These are phyloP conservation scores for Phytophthora multivora DNA, from an alignment of 352 stramenopile species.

Conservation along the genomic window DNA sequence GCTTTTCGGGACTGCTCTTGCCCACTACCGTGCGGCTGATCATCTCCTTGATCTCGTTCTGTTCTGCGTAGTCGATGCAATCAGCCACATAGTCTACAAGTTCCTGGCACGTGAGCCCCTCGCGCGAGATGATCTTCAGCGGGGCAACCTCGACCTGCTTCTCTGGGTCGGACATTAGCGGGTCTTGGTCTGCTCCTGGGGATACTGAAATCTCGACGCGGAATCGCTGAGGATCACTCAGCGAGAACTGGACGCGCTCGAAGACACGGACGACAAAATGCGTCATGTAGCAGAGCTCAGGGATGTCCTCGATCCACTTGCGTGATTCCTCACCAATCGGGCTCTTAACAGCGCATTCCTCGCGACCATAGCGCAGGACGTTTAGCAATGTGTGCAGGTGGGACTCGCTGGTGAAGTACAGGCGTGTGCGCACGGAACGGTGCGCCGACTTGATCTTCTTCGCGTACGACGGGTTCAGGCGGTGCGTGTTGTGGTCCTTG, in stretches of 20 bases:
- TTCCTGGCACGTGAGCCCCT: slow-evolving; percentile 82
- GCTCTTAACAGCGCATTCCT: slow-evolving; percentile 57
- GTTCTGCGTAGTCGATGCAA: slow-evolving; percentile 75
- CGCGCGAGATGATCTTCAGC: slow-evolving; percentile 83
- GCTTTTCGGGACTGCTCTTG: slow-evolving; percentile 31
- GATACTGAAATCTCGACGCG: slow-evolving; percentile 88
- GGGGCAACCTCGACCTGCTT: slow-evolving; percentile 76
- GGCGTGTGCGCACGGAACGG: slow-evolving; percentile 95
- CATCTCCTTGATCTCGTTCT: slow-evolving; percentile 52
- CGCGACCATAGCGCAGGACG: slow-evolving; percentile 92
- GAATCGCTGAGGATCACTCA: slow-evolving; percentile 77
- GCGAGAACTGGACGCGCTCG: slow-evolving; percentile 86
- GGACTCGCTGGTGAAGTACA: slow-evolving; percentile 99
- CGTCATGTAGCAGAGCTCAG: slow-evolving; percentile 99
- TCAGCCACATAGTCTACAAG: slow-evolving; percentile 86
- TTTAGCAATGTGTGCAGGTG: slow-evolving; percentile 99
- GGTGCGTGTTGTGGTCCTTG: slow-evolving; percentile 76
- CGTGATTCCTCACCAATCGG: slow-evolving; percentile 73
- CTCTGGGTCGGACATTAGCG: slow-evolving; percentile 56
- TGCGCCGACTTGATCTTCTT: slow-evolving; percentile 93
- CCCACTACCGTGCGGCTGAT: slow-evolving; percentile 33
- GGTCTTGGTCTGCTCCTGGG: slow-evolving; percentile 76
- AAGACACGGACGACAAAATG: slow-evolving; percentile 99
- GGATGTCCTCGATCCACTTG: slow-evolving; percentile 91
- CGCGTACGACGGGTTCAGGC: slow-evolving; percentile 81